phyloP scores from a whole-genome alignment of 352 stramenopile species.

The Aphanomyces invadans region DNA sequence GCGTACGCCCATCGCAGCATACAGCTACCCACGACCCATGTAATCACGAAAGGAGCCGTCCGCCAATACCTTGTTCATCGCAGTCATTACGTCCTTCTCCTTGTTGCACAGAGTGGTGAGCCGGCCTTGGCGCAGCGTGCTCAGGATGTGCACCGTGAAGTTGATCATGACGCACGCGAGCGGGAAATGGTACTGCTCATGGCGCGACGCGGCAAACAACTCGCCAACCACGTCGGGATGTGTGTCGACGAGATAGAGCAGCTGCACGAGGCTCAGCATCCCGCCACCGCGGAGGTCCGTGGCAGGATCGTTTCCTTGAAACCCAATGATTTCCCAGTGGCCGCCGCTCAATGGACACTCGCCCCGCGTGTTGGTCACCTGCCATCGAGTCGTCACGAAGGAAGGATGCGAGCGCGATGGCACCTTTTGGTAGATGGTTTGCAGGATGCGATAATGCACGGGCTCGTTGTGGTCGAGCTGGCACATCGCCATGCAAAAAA shows the following conservation, averaged over 20 bases:
- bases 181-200: constrained; percentile 46
- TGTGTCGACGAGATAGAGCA: constrained; percentile 67
- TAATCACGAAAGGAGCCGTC: background rate
- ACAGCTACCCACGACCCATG: constrained; percentile 1
- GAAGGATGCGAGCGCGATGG: background rate
- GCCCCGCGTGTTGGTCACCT: constrained; percentile 25
- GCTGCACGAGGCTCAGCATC: constrained; percentile 79
- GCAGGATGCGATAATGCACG: constrained; percentile 36
- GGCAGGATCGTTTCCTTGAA: constrained; percentile 80
- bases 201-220: constrained; percentile 42
- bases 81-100: constrained; percentile 27
- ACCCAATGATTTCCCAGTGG: constrained; percentile 85
- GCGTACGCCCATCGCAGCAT: constrained; percentile 12
- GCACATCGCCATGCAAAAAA: constrained; percentile 33
- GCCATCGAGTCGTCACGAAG: background rate
- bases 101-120: constrained; percentile 57
- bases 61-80: constrained; percentile 30
- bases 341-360: constrained; percentile 46
- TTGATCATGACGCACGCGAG: constrained; percentile 72
- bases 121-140: constrained; percentile 52
- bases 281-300: constrained; percentile 83
- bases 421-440: constrained; percentile 59
- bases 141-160: constrained; percentile 55
- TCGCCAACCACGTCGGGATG: constrained; percentile 46
- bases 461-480: constrained; percentile 1